Evolutionary conservation across 108 stramenopile genomes (phyloP).

Genomic region (Fragilaria radians): DNA sequence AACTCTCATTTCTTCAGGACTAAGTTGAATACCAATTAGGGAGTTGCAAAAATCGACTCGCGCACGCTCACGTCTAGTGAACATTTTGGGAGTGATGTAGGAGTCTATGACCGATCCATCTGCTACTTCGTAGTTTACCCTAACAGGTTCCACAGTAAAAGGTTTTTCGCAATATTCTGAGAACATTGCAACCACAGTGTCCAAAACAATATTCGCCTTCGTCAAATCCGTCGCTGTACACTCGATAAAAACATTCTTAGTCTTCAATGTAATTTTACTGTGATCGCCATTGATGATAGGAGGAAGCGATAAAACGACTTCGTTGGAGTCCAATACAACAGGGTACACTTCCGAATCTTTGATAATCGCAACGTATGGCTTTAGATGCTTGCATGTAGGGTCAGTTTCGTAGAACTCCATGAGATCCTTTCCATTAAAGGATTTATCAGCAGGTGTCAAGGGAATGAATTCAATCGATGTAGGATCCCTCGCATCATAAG

Average conservation of each 20-base stretch:
- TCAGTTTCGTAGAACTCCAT: constrained; percentile 89
- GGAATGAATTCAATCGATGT: constrained; percentile 91
- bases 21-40: constrained; percentile 83
- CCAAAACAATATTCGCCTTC: constrained; percentile 99
- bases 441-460: constrained; percentile 71
- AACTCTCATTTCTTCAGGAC: constrained; percentile 63
- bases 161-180: constrained; percentile 88
- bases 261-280: constrained; percentile 86
- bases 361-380: constrained; percentile 95
- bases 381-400: constrained; percentile 89
- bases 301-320: constrained; percentile 89
- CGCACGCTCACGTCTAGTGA: constrained; percentile 60
- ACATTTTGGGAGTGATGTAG: constrained; percentile 71
- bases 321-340: constrained; percentile 82
- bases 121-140: constrained; percentile 80
- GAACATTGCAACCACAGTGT: constrained; percentile 98
- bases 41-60: constrained; percentile 82
- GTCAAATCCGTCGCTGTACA: constrained; percentile 98
- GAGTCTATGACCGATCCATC: constrained; percentile 42
- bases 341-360: constrained; percentile 92
- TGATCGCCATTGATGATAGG: constrained; percentile 97
- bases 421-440: constrained; percentile 55
- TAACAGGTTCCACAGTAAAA: constrained; percentile 90
- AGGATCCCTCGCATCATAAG: constrained; percentile 85
- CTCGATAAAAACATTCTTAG: constrained; percentile 97